Evolutionary conservation across 1,284 basidiomycete species (phyloP).

Genomic region (Fistulina hepatica): DNA sequence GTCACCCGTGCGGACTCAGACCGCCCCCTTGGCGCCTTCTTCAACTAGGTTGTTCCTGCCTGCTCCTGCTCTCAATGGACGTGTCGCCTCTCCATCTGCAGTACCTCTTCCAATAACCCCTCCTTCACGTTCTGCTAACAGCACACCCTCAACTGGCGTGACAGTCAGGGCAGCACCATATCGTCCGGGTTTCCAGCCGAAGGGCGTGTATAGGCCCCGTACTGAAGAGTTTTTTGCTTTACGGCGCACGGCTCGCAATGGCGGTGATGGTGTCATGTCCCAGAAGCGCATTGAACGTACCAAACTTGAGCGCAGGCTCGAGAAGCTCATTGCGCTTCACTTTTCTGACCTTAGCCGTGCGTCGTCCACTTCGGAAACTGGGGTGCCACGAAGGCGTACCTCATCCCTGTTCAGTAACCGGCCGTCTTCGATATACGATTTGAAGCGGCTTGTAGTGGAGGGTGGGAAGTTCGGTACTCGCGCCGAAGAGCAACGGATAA

Average conservation of each 20-base stretch:
- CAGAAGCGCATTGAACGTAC: slow-evolving; percentile 59
- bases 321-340: slow-evolving; percentile 78
- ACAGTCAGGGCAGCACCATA: slow-evolving; percentile 41
- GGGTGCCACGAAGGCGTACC: slow-evolving; percentile 29
- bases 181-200: slow-evolving; percentile 74
- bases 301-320: slow-evolving; percentile 69
- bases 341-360: slow-evolving; percentile 38
- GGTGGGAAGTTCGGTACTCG: slow-evolving; percentile 33
- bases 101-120: slow-evolving; percentile 21
- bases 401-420: slow-evolving; percentile 64
- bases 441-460: slow-evolving; percentile 50
- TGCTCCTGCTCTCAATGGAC: slow-evolving; percentile 16
- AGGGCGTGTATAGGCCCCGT: slow-evolving; percentile 54
- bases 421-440: slow-evolving; percentile 41
- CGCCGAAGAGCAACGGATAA: slow-evolving; percentile 83
- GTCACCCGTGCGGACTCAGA: slow-evolving; percentile 12
- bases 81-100: slow-evolving; percentile 19
- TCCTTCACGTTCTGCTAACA: slow-evolving; percentile 18
- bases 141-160: slow-evolving; percentile 14
- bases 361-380: slow-evolving; percentile 12
- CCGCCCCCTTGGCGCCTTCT: slow-evolving; percentile 11
- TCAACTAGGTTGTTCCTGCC: slow-evolving; percentile 7
- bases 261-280: slow-evolving; percentile 3
- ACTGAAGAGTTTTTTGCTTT: slow-evolving; percentile 70
- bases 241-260: slow-evolving; percentile 38